Conservation (phyloP, 768 basidiomycete genomes). For the Clavulina sp. region DNA sequence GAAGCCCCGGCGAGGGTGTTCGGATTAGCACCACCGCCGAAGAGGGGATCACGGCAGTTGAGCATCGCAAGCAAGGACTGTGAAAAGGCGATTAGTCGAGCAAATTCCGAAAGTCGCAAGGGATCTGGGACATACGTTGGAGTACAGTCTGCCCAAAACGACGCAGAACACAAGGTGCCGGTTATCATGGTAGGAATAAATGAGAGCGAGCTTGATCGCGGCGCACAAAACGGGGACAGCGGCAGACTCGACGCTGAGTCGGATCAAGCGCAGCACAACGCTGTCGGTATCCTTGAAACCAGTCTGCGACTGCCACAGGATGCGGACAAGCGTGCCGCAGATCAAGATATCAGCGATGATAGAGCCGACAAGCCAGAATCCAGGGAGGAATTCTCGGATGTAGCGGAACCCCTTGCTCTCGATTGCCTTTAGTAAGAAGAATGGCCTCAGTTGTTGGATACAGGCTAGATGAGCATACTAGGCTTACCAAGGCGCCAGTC, state of each 20-base stretch:
- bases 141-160: background rate
- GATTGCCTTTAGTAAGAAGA: background rate
- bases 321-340: background rate
- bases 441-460: background rate
- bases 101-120: background rate
- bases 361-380: background rate
- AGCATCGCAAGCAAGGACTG: background rate
- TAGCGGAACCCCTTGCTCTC: background rate
- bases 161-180: background rate
- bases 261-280: background rate
- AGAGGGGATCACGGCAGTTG: background rate
- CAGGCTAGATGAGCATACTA: background rate
- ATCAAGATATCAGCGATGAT: background rate
- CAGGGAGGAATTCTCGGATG: slow-evolving; percentile 1
- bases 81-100: background rate
- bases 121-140: background rate
- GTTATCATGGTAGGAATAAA: background rate
- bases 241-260: background rate
- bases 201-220: background rate
- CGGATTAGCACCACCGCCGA: background rate
- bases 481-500: background rate
- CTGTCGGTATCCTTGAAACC: background rate
- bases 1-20: background rate
- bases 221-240: background rate
- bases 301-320: background rate